Evolutionary conservation across 345 rosid genomes (phyloP).

Genomic region (Cardamine resedifolia): DNA sequence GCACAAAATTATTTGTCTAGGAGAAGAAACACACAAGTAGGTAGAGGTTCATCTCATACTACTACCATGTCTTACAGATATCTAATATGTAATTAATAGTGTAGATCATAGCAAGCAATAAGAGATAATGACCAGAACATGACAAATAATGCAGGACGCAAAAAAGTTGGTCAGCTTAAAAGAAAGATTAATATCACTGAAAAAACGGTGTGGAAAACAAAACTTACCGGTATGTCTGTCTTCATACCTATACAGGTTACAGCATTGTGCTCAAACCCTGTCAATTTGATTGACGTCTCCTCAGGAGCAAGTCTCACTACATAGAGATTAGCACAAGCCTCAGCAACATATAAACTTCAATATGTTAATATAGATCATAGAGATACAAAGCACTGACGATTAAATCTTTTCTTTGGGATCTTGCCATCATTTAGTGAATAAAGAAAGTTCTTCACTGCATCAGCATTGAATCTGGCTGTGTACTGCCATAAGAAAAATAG

Average conservation of each 20-base stretch:
- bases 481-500: slow-evolving; percentile 46
- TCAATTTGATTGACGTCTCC: slow-evolving; percentile 64
- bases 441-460: slow-evolving; percentile 67
- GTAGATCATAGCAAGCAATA: slow-evolving; percentile 21
- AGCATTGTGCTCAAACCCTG: slow-evolving; percentile 84
- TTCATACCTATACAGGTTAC: slow-evolving; percentile 87
- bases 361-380: background rate
- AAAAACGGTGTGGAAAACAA: slow-evolving; percentile 11
- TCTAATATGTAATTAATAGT: slow-evolving; percentile 18
- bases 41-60: slow-evolving; percentile 24
- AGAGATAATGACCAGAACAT: background rate
- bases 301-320: slow-evolving; percentile 96
- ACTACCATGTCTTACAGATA: slow-evolving; percentile 30
- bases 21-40: slow-evolving; percentile 29
- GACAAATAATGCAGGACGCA: background rate
- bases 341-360: background rate
- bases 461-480: slow-evolving; percentile 81
- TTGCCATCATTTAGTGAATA: slow-evolving; percentile 66
- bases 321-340: slow-evolving; percentile 23
- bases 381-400: slow-evolving; percentile 54
- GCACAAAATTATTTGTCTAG: slow-evolving; percentile 26
- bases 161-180: slow-evolving; percentile 1
- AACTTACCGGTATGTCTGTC: slow-evolving; percentile 71
- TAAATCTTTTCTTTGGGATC: slow-evolving; percentile 80
- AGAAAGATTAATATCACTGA: background rate